These are phyloP conservation scores for Barnettozyma sucrosica DNA, from an alignment of 805 yeast species.

Conservation along the genomic window DNA sequence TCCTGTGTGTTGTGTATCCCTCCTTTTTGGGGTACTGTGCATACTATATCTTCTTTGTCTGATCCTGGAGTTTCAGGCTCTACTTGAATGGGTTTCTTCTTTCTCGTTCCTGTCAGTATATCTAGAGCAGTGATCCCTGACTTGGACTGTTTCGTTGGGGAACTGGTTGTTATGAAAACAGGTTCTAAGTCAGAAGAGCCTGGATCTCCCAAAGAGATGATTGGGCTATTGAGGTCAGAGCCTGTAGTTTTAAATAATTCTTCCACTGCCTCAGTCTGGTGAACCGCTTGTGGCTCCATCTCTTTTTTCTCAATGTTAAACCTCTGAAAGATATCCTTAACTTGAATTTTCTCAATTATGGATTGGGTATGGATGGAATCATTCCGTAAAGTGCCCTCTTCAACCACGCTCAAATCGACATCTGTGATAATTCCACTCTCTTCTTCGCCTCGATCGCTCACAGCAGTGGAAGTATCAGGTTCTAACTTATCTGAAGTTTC, in stretches of 20 bases:
- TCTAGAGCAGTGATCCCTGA: slow-evolving; percentile 16
- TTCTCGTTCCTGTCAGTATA: slow-evolving; percentile 10
- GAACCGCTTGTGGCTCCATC: not conserved
- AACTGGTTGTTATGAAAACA: not conserved
- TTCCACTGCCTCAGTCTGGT: not conserved
- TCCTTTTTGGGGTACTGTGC: not conserved
- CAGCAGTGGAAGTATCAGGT: not conserved
- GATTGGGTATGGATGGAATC: not conserved
- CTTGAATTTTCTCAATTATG: not conserved
- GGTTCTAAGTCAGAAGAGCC: not conserved
- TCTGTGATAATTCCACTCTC: slow-evolving; percentile 4
- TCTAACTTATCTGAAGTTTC: not conserved
- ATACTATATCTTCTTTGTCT: not conserved
- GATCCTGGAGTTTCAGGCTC: not conserved
- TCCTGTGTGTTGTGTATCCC: not conserved
- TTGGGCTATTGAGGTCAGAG: not conserved
- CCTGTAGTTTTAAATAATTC: not conserved
- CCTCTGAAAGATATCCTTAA: not conserved
- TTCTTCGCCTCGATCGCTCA: not conserved
- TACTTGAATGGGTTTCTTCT: not conserved
- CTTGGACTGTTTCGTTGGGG: not conserved
- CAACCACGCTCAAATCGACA: not conserved
- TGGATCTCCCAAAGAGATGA: not conserved
- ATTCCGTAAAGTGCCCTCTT: not conserved
- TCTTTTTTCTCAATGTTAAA: not conserved